Base-by-base conservation (phyloP, 1,139 yeast genomes). In the Blastobotrys illinoisensis region DNA sequence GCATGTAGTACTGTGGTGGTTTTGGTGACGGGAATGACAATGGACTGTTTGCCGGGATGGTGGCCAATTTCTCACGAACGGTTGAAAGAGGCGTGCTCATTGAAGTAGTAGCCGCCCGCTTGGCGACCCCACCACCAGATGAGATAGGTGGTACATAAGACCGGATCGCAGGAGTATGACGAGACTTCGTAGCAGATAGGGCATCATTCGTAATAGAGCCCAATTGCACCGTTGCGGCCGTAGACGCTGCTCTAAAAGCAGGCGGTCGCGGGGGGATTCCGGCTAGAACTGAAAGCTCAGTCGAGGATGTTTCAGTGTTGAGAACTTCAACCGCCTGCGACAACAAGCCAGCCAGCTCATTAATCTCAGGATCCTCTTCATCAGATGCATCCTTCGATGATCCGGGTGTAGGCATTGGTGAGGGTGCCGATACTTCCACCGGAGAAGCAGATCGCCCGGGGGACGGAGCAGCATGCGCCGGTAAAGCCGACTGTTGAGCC, bases 1-100 rank as follows among this genome's bases (percentile, higher is more conserved):
- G 16, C 48, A 60, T 14, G 58, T 61, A 56, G 57, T 64, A 53
- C 1, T 63, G 65, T 6, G 63, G 64, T 14, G 47, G 56, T 6
- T 59, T 62, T 11, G 61, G 53, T 24, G 47, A 18, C 16, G 48
- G 13, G 13, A 26, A 26, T 11, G 32, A 26, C 13, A 26, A 9
- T 9, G 32, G 32, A 11, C 32, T 26, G 32, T 26, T 26, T 26
- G 32, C 13, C 3, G 32, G 32, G 13, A 26, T 11, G 3, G 32
- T 11, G 9, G 32, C 11, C 3, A 26, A 11, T 11, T 26, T 26
- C 32, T 26, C 32, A 26, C 32, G 32, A 5, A 26, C 32, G 9
- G 32, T 26, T 2, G 32, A 26, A 9, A 26, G 4, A 9, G 32
- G 32, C 3, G 32, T 5, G 11, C 9, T 26, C 32, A 9, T 7